These are phyloP conservation scores for Venturia pyrina DNA, from an alignment of 2,329 filamentous ascomycete genomes.

Conservation along the genomic window DNA sequence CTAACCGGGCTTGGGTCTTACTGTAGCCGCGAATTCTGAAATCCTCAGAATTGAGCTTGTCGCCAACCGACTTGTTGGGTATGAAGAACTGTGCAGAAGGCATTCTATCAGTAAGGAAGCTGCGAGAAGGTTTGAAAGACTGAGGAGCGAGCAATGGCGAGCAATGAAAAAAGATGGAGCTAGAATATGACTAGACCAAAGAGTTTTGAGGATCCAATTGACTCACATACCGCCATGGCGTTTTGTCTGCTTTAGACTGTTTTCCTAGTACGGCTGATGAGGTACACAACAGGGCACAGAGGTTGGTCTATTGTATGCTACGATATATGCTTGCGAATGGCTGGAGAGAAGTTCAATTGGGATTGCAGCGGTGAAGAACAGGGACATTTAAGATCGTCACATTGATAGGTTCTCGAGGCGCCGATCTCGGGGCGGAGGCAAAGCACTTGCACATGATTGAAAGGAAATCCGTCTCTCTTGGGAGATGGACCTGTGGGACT, in stretches of 20 bases:
- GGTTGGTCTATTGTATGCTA: neutral
- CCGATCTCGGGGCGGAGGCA: neutral
- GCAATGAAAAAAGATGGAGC: neutral
- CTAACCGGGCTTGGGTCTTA: neutral
- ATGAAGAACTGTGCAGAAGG: slow-evolving; percentile 35
- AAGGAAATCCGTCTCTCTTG: neutral
- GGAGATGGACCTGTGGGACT: too few relatives aligned
- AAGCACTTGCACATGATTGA: neutral
- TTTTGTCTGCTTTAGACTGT: neutral
- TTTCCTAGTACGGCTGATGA: neutral
- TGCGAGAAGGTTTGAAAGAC: neutral
- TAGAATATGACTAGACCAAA: neutral
- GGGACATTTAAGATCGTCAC: neutral
- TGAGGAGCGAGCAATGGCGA: neutral
- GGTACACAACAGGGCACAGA: neutral
- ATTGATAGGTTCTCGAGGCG: neutral
- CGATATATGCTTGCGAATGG: neutral
- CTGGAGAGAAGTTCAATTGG: neutral
- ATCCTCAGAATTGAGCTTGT: slow-evolving; percentile 39
- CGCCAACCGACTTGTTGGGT: slow-evolving; percentile 39
- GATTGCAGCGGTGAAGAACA: neutral
- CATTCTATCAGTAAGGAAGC: neutral
- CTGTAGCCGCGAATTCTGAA: slow-evolving; percentile 65
- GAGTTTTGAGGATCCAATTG: neutral
- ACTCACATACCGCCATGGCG: slow-evolving; percentile 2